Evolutionary conservation across 1,284 basidiomycete genomes (phyloP).

Genomic region (Ganoderma leucocontextum): DNA sequence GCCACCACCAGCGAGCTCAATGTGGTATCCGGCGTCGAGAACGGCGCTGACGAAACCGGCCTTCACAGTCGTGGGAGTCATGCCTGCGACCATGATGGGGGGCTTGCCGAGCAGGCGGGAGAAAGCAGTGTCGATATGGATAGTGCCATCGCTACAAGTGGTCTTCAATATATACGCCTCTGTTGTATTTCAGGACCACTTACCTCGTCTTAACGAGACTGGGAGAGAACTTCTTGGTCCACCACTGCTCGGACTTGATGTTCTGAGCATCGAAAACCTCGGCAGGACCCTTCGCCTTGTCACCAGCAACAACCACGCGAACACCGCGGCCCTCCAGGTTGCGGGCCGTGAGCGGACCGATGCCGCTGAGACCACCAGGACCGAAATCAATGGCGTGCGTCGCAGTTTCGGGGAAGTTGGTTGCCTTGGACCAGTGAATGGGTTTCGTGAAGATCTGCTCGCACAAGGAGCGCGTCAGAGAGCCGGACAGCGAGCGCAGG

Average conservation of each 20-base stretch:
- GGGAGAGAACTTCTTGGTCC: constrained; percentile 91
- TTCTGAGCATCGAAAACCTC: constrained; percentile 81
- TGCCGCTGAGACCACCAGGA: constrained; percentile 92
- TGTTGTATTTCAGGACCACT: constrained; percentile 27
- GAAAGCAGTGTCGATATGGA: constrained; percentile 96
- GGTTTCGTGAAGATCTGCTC: constrained; percentile 94
- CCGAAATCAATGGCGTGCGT: constrained; percentile 98
- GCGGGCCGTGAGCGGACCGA: constrained; percentile 89
- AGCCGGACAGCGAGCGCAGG: constrained; percentile 69
- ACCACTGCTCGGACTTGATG: constrained; percentile 86
- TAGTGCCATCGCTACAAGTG: constrained; percentile 77
- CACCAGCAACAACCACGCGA: constrained; percentile 86
- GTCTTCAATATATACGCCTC: constrained; percentile 10
- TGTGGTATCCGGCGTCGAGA: constrained; percentile 93
- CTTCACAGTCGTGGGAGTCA: constrained; percentile 96
- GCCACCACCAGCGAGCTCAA: constrained; percentile 97
- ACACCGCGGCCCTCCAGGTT: constrained; percentile 95
- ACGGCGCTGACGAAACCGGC: constrained; percentile 93
- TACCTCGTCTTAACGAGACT: constrained; percentile 90
- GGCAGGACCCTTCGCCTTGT: constrained; percentile 85
- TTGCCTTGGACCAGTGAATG: constrained; percentile 94
- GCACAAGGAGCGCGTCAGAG: constrained; percentile 84
- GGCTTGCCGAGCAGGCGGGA: constrained; percentile 95
- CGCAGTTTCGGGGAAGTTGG: constrained; percentile 86
- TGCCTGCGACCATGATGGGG: constrained; percentile 98